Evolutionary conservation across 2,329 filamentous ascomycete species (phyloP), one percentile per base, ranked within the genome.

Genomic region (Cordyceps farinosa): DNA sequence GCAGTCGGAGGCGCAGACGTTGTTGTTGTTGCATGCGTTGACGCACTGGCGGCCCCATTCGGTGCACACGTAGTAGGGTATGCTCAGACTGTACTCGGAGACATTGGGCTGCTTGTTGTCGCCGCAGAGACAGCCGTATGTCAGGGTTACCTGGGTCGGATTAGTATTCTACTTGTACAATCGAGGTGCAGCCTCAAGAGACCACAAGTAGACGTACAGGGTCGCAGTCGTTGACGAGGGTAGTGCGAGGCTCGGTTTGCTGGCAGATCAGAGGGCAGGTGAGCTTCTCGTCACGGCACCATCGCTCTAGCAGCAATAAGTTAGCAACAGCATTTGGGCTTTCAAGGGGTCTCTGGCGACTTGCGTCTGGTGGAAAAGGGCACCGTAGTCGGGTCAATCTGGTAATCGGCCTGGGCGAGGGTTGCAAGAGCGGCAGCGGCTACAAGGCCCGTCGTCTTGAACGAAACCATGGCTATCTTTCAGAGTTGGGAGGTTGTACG

Each of bases 31-130:
- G 76, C 90, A 92, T 64, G 66, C 75, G 2, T 67, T 71, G 13
- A 89, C 86, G 73, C 89, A 92, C 76, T 91, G 84, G 73, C 79
- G 86, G 69, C 85, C 88, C 82, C 84, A 91, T 76, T 89, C 82
- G 53, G 82, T 82, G 83, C 90, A 95, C 69, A 87, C 82, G 78
- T 87, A 91, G 82, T 86, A 94, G 40, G 91, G 90, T 32, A 95
- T 80, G 1, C 90, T 93, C 69, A 91, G 82, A 27, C 87, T 88
- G 82, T 89, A 95, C 76, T 93, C 83, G 70, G 88, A 86, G 55
- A 91, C 77, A 77, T 93, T 92, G 68, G 90, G 90, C 59, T 83
- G 77, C 66, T 82, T 73, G 72, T 85, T 84, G 72, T 89, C 82
- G 66, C 82, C 81, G 79, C 90, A 95, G 69, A 91, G 79, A 75